Conservation (phyloP, 2,329 filamentous ascomycete genomes). For the Fusarium sp. region DNA sequence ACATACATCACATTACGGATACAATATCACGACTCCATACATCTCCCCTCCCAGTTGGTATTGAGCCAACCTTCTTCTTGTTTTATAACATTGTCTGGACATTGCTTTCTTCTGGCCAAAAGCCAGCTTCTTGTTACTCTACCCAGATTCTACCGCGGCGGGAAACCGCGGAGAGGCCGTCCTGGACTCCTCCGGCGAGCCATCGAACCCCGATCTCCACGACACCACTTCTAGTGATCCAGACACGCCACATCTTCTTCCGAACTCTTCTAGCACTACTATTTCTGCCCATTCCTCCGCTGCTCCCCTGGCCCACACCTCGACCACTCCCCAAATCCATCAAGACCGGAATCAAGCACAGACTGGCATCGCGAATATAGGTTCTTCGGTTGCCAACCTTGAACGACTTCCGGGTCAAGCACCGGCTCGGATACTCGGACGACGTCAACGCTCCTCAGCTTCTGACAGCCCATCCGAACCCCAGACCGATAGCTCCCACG, state of each 20-base stretch:
- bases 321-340: constrained; percentile 38
- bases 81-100: constrained; percentile 21
- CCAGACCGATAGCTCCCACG: constrained; percentile 43
- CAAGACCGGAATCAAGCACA: constrained; percentile 42
- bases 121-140: constrained; percentile 39
- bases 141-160: constrained; percentile 50
- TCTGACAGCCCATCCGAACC: constrained; percentile 49
- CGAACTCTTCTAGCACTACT: constrained; percentile 60
- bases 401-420: constrained; percentile 41
- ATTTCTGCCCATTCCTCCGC: constrained; percentile 54
- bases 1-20: constrained; percentile 7
- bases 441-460: constrained; percentile 62
- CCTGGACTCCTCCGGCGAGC: constrained; percentile 53
- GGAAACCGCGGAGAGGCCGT: constrained; percentile 54
- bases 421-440: constrained; percentile 60
- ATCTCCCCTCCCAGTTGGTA: constrained; percentile 14
- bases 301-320: constrained; percentile 4
- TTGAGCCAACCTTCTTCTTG: not conserved
- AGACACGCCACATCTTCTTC: constrained; percentile 65
- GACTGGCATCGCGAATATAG: constrained; percentile 55
- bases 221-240: constrained; percentile 70
- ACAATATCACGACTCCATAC: constrained; percentile 23
- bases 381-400: constrained; percentile 49
- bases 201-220: constrained; percentile 48
- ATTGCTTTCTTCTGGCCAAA: constrained; percentile 30